phyloP scores from a whole-genome alignment of 768 basidiomycete genomes.

The Auricularia sp. region DNA sequence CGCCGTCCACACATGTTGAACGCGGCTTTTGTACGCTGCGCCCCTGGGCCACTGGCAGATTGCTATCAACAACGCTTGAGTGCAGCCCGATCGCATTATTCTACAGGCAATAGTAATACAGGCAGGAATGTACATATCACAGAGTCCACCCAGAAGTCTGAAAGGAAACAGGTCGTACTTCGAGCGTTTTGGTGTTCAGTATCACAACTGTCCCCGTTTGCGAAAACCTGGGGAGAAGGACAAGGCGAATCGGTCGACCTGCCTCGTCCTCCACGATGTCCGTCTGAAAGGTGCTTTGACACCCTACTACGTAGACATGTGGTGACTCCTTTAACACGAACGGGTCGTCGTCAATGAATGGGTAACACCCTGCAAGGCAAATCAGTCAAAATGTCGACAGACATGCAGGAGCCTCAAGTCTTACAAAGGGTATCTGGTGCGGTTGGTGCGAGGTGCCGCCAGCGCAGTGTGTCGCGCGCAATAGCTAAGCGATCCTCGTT shows the following conservation, averaged over 20 bases:
- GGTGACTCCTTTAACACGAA: constrained; percentile 83
- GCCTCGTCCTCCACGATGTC: constrained; percentile 42
- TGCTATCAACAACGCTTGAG: too few species aligned
- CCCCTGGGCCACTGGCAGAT: too few species aligned
- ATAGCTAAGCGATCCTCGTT: constrained; percentile 60
- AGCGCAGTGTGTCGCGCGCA: constrained; percentile 69
- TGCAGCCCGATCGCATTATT: too few species aligned
- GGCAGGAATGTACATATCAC: neutral
- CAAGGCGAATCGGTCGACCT: constrained; percentile 34
- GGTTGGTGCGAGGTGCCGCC: constrained; percentile 97
- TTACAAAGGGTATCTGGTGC: constrained; percentile 89
- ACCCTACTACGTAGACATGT: constrained; percentile 86
- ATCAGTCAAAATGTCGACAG: neutral
- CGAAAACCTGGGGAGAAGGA: constrained; percentile 74
- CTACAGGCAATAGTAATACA: neutral
- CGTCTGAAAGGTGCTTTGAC: constrained; percentile 76
- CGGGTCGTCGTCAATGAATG: constrained; percentile 78
- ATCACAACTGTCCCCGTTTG: constrained; percentile 70
- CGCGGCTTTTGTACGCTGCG: too few species aligned
- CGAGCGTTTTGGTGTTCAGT: constrained; percentile 68
- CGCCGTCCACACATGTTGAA: too few species aligned
- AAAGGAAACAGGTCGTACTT: constrained; percentile 52
- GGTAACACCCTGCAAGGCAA: constrained; percentile 65
- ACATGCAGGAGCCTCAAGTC: constrained; percentile 8
- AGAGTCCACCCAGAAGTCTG: neutral